Percentiles rank a stretch among this genome's conserved stretches.
These are phyloP conservation scores for Mycena olivaceomarginata DNA, from an alignment of 768 basidiomycete species.

Conservation along the genomic window DNA sequence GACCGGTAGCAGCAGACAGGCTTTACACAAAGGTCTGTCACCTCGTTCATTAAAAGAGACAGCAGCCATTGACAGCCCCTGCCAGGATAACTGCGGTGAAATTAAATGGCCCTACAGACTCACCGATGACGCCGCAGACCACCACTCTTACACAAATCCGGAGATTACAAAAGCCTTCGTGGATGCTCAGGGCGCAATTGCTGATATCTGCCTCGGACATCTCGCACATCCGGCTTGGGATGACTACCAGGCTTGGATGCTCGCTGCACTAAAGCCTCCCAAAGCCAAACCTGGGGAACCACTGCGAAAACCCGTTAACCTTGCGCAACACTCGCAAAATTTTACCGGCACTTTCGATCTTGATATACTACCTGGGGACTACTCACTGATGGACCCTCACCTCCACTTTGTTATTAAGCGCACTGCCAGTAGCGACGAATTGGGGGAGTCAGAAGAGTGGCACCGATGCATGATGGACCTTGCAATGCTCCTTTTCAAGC, in stretches of 20 bases:
- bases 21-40: not conserved
- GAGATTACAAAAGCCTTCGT: not conserved
- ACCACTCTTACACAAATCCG: not conserved
- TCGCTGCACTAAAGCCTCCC: not conserved
- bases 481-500: not conserved
- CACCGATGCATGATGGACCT: not conserved
- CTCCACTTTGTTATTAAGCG: not conserved
- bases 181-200: not conserved
- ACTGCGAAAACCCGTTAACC: too few relatives aligned
- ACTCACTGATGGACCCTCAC: not conserved
- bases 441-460: not conserved
- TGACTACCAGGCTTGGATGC: not conserved
- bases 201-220: not conserved
- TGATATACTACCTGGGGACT: not conserved
- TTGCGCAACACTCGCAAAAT: too few relatives aligned
- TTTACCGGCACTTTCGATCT: not conserved
- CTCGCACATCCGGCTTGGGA: not conserved
- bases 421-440: not conserved
- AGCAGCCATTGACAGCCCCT: not conserved
- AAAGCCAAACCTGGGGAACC: too few relatives aligned
- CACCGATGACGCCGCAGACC: not conserved
- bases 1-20: not conserved
- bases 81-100: not conserved
- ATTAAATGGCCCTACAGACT: conserved; percentile 3
- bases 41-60: not conserved